Evolutionary conservation across 1,139 yeast species (phyloP), one percentile per base, ranked within the genome.

Genomic region (Pichia sp.): DNA sequence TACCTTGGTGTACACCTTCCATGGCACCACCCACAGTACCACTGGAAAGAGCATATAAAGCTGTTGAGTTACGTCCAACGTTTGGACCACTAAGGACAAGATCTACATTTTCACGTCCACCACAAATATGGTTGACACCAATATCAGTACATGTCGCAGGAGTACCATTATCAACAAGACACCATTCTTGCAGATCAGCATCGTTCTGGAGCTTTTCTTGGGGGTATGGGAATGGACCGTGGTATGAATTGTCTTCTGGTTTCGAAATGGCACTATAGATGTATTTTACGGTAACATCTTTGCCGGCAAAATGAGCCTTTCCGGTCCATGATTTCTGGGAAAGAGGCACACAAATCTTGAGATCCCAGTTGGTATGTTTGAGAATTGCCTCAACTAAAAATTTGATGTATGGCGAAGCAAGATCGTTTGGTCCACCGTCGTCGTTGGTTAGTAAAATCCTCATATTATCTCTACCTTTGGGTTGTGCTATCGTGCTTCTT

Each of bases 21-120:
- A 90, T 79, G 0, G 97, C 95, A 1, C 96, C 97, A 29, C 98
- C 98, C 29, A 92, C 85, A 1, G 98, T 92, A n/a, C 98, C 98
- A 55, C 94, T 82, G 9, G 96, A 80, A 57, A 92, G 75, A 47
- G 88, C 85, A 62, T 88, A 92, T 40, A 92, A 75, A n/a, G 94
- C 87, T 36, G 92, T 78, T 2, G 96, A 81, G 64, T 92, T 92
- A 59, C 95, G 78, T 29, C 98, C 98, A 55, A 84, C 92, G 62
- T 92, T 92, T 7, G 98, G 98, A 0, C 98, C 98, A 46, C 95
- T 84, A 26, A 92, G 64, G 4, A 92, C 96, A 51, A 92, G 68
- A 64, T 92, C 97, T 28, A 87, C 77, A 0, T 85, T 83, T 28
- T 68, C 64, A 34, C 65, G 52, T 8, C 44, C 38, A 11, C 55